A percentile compares a stretch with the other conserved stretches of the same genome.
phyloP scores from a whole-genome alignment of 2,329 filamentous ascomycete species.

The Cordyceps sp. region DNA sequence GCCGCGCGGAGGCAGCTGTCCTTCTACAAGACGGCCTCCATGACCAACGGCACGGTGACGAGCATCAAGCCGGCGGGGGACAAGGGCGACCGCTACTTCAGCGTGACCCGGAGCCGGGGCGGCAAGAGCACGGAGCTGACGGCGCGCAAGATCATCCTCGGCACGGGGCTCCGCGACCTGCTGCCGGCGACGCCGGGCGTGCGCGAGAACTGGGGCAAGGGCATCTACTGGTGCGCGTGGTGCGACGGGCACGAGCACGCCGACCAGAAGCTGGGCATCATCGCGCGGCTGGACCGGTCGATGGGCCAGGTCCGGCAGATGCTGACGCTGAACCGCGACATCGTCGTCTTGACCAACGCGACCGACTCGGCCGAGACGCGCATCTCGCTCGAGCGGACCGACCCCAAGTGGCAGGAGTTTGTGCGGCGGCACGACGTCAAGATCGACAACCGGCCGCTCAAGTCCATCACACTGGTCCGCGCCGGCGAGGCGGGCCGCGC shows the following conservation, averaged over 20 bases:
- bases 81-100: slow-evolving; percentile 29
- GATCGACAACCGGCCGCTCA: slow-evolving; percentile 39
- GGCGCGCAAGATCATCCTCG: slow-evolving; percentile 38
- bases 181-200: slow-evolving; percentile 38
- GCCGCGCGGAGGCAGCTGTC: slow-evolving; percentile 34
- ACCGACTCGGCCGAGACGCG: slow-evolving; percentile 30
- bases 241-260: slow-evolving; percentile 47
- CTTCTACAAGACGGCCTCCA: slow-evolving; percentile 29
- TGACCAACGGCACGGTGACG: slow-evolving; percentile 35
- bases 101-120: slow-evolving; percentile 15
- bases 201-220: slow-evolving; percentile 36
- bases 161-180: slow-evolving; percentile 37
- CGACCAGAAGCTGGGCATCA: slow-evolving; percentile 37
- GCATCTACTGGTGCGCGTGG: slow-evolving; percentile 49
- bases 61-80: slow-evolving; percentile 20
- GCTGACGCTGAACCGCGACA: slow-evolving; percentile 34
- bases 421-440: slow-evolving; percentile 31
- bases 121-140: slow-evolving; percentile 17
- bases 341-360: slow-evolving; percentile 43
- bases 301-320: slow-evolving; percentile 31
- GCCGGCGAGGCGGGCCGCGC: slow-evolving; percentile 17
- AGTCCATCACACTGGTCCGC: slow-evolving; percentile 26
- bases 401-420: slow-evolving; percentile 30
- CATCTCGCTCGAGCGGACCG: slow-evolving; percentile 18
- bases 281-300: slow-evolving; percentile 27